Percentiles rank a stretch among this genome's conserved stretches.
These are phyloP conservation scores for Irpex lacteus DNA, from an alignment of 1,284 basidiomycete species.

Conservation along the genomic window DNA sequence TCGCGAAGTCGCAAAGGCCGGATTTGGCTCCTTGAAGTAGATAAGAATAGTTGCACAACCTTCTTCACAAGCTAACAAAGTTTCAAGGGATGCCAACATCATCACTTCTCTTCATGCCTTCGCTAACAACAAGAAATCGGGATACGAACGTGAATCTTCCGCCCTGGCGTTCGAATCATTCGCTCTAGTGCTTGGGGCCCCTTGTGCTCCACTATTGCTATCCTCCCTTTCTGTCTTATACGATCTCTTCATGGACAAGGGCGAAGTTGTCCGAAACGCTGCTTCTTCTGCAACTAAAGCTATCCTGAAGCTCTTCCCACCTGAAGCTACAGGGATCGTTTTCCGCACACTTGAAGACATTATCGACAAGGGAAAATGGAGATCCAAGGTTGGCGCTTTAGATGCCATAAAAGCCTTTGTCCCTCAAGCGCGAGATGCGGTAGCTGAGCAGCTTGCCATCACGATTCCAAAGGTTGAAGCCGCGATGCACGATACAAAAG, in stretches of 20 bases:
- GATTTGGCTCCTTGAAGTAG: slow-evolving; percentile 62
- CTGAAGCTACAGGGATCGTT: slow-evolving; percentile 77
- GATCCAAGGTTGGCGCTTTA: slow-evolving; percentile 90
- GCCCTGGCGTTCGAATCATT: slow-evolving; percentile 84
- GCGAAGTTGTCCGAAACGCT: slow-evolving; percentile 85
- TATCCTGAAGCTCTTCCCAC: slow-evolving; percentile 82
- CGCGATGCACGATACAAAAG: slow-evolving; percentile 97
- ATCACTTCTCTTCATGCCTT: slow-evolving; percentile 68
- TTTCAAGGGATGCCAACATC: slow-evolving; percentile 56
- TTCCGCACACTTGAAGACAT: slow-evolving; percentile 73
- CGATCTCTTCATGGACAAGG: slow-evolving; percentile 93
- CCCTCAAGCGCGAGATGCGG: slow-evolving; percentile 70
- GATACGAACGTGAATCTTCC: slow-evolving; percentile 90
- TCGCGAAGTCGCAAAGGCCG: slow-evolving; percentile 61
- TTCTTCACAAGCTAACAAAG: slow-evolving; percentile 3
- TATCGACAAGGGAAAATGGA: slow-evolving; percentile 90
- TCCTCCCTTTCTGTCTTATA: slow-evolving; percentile 78
- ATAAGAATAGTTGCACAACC: slow-evolving; percentile 24
- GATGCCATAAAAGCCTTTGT: slow-evolving; percentile 83
- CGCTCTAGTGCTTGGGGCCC: slow-evolving; percentile 68
- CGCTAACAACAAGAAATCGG: slow-evolving; percentile 87
- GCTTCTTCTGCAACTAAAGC: slow-evolving; percentile 83
- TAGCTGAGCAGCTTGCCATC: slow-evolving; percentile 82
- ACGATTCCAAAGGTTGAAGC: slow-evolving; percentile 87
- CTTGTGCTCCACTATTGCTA: slow-evolving; percentile 82